These are phyloP conservation scores for Xylariomycetidae sp. DNA, from an alignment of 2,329 filamentous ascomycete genomes.

Conservation along the genomic window DNA sequence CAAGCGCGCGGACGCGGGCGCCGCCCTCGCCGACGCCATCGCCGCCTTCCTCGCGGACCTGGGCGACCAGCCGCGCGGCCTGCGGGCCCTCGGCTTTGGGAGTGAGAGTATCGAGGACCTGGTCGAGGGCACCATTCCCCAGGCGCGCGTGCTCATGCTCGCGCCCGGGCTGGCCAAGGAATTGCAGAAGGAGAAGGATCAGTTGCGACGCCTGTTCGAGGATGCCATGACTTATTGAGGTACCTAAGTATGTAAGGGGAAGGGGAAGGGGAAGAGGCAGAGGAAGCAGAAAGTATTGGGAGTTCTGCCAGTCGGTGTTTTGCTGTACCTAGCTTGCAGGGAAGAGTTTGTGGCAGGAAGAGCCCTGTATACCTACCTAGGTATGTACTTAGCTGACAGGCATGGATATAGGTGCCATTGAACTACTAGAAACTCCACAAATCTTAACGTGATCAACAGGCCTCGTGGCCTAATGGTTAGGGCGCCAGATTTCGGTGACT, in stretches of 20 bases:
- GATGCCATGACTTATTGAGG: conserved; percentile 40
- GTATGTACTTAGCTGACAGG: no score
- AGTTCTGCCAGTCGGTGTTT: no score
- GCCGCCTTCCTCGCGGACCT: conserved; percentile 73
- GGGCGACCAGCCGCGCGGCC: conserved; percentile 83
- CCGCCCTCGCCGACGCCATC: conserved; percentile 79
- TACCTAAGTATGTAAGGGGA: no score
- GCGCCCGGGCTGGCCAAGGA: conserved; percentile 75
- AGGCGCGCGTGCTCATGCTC: conserved; percentile 83
- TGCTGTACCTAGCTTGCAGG: no score
- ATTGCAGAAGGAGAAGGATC: conserved; percentile 63
- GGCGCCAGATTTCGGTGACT: conserved; percentile 4
- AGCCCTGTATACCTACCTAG: no score
- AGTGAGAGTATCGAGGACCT: conserved; percentile 69
- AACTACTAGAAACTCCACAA: background rate
- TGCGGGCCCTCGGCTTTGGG: conserved; percentile 78
- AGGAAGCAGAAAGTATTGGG: no score
- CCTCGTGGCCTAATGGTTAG: conserved; percentile 4
- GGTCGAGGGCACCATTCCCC: conserved; percentile 92
- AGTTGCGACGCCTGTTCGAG: conserved; percentile 65
- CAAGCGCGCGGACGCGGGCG: conserved; percentile 83
- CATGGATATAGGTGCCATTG: background rate
- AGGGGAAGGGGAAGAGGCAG: no score
- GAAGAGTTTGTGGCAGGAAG: no score
- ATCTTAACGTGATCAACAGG: background rate